Evolutionary conservation across 1,139 yeast species (phyloP), one percentile per base, ranked within the genome.

Genomic region (Wickerhamomyces sp.): DNA sequence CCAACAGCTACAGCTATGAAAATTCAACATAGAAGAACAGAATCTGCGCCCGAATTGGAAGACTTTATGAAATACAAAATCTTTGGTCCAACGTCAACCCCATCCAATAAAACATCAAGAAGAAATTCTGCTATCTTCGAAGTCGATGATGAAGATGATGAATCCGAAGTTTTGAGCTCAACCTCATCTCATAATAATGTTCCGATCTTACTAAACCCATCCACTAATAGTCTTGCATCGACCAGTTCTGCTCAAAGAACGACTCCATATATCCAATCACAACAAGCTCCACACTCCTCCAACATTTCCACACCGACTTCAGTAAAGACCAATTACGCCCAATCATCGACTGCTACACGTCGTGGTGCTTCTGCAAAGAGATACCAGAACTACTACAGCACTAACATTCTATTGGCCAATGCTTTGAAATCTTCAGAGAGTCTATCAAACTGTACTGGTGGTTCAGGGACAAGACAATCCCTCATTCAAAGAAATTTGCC

Each of bases 351-450:
- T 7, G 29, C 51, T 42, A 32, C 37, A 25, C 51, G 58, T 37
- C 49, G 51, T 26, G 51, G 57, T 28, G 75, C 75, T n/a, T 63
- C 68, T 37, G 76, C 77, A 4, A 64, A 64, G 29, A 51, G 77
- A 32, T 72, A 72, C 43, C 75, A 71, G 48, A 65, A 63, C 9
- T 69, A 72, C 46, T 72, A 72, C 43, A 74, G 70, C 43, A 73
- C 69, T 44, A 66, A 72, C 6, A 57, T 59, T 34, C 57, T 69
- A 33, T 57, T 72, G 19, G 64, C 73, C 2, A 68, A 64, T 49
- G 75, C 75, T 1, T 53, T 71, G 47, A 68, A 67, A 38, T 65
- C 73, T 2, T 56, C 70, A 1, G 77, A 71, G 35, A 66, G 70
- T 46, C 37, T 45, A 18, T 37, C 46, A 3, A 49, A 42, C 27